These are phyloP conservation scores for Citrullus amarus DNA, from an alignment of 306 rosid species.

Conservation along the genomic window DNA sequence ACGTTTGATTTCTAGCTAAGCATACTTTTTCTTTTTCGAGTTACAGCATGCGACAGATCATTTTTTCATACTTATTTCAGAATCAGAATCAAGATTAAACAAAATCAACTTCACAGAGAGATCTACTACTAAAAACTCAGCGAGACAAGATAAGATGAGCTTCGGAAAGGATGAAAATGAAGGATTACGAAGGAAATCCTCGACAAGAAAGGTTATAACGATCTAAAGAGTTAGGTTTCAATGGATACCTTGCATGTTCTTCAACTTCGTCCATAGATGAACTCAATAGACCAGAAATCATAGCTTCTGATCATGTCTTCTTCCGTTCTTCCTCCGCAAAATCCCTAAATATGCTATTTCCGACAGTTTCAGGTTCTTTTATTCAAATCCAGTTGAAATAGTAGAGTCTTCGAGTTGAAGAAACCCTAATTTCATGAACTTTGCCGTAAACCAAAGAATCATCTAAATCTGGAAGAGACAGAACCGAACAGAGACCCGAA, in stretches of 20 bases:
- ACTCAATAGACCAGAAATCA: background rate
- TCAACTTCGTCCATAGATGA: background rate
- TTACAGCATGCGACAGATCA: background rate
- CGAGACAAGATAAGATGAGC: background rate
- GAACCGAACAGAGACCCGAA: background rate
- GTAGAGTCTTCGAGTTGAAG: background rate
- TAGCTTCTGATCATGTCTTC: background rate
- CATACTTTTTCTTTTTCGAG: background rate
- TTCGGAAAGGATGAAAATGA: background rate
- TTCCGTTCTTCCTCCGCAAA: background rate
- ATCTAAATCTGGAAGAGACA: background rate
- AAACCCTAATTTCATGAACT: background rate
- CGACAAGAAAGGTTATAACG: background rate
- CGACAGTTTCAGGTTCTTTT: background rate
- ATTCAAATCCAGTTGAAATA: background rate
- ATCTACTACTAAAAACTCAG: background rate
- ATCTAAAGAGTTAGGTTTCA: background rate
- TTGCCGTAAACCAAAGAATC: background rate
- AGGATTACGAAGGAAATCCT: background rate
- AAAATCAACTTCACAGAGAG: background rate
- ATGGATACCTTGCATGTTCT: background rate
- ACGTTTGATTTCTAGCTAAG: background rate
- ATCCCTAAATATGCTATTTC: background rate
- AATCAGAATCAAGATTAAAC: background rate
- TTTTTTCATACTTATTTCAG: background rate